A percentile compares a stretch with the other conserved stretches of the same genome.
phyloP scores from a whole-genome alignment of 257 asterid genomes.

The Penstemon barbatus region DNA sequence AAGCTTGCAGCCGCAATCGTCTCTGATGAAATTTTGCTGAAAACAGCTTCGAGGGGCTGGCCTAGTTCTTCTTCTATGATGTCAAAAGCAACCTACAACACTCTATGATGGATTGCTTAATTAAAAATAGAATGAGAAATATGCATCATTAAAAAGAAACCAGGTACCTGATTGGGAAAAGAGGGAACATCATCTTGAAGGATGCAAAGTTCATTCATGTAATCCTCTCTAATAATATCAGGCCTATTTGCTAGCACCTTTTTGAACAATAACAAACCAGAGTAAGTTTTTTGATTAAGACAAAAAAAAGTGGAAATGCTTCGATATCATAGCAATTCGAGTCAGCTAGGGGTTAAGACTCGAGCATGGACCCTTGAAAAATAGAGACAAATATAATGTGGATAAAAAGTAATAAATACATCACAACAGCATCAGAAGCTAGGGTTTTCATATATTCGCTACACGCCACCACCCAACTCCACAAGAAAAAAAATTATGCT shows the following conservation, averaged over 20 bases:
- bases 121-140: conserved; percentile 27
- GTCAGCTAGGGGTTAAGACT: conserved; percentile 2
- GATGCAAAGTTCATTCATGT: conserved; percentile 98
- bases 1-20: conserved; percentile 99
- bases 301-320: background rate
- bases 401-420: background rate
- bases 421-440: conserved; percentile 15
- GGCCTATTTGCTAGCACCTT: conserved; percentile 99
- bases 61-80: conserved; percentile 98
- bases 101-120: conserved; percentile 48
- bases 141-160: conserved; percentile 33
- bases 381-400: background rate
- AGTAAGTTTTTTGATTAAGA: conserved; percentile 13
- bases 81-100: conserved; percentile 91
- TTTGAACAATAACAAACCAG: background rate
- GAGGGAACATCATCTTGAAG: conserved; percentile 99
- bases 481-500: background rate
- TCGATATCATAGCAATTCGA: conserved; percentile 21
- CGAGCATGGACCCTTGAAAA: conserved; percentile 10
- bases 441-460: background rate
- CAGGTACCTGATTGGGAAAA: conserved; percentile 87
- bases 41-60: conserved; percentile 96
- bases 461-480: background rate
- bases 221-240: conserved; percentile 97
- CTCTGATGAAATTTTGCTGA: conserved; percentile 86